phyloP scores from a whole-genome alignment of 768 basidiomycete genomes.

The Cystofilobasidium capitatum region DNA sequence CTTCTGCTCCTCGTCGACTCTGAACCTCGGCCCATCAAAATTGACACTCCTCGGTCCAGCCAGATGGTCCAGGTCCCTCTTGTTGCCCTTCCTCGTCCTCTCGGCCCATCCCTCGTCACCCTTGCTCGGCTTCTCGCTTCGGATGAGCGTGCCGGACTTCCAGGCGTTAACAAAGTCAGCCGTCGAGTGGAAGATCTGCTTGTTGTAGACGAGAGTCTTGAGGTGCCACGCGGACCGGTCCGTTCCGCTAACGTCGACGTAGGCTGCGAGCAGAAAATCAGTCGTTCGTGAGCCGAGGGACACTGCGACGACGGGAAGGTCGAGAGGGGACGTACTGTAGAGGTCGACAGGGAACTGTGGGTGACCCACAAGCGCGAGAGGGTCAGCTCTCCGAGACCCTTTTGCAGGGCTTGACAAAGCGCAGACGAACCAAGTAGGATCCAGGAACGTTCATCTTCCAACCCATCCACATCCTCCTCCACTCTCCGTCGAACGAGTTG shows the following conservation, averaged over 20 bases:
- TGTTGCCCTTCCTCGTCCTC: constrained; percentile 43
- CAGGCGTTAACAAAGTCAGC: constrained; percentile 51
- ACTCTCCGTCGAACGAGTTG: constrained; percentile 2
- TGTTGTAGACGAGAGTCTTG: constrained; percentile 48
- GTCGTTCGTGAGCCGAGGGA: too few relatives aligned
- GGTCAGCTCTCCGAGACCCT: too few relatives aligned
- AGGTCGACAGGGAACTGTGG: neutral
- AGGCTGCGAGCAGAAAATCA: constrained; percentile 53
- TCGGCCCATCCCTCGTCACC: constrained; percentile 40
- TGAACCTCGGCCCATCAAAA: constrained; percentile 53
- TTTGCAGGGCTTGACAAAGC: too few relatives aligned
- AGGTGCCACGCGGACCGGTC: constrained; percentile 48
- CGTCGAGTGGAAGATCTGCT: constrained; percentile 48
- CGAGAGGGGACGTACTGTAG: neutral
- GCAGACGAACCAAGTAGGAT: constrained; percentile 41
- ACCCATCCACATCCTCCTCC: constrained; percentile 23
- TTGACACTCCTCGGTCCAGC: constrained; percentile 54
- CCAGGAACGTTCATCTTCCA: constrained; percentile 35
- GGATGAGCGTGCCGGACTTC: constrained; percentile 28
- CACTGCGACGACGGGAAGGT: constrained; percentile 50
- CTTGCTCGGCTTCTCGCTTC: constrained; percentile 39
- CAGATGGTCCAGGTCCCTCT: constrained; percentile 54
- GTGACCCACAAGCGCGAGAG: too few relatives aligned
- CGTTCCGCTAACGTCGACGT: constrained; percentile 51
- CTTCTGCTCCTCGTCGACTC: constrained; percentile 48